Evolutionary conservation across 257 asterid species (phyloP).

Genomic region (Nicotiana sylvestris): DNA sequence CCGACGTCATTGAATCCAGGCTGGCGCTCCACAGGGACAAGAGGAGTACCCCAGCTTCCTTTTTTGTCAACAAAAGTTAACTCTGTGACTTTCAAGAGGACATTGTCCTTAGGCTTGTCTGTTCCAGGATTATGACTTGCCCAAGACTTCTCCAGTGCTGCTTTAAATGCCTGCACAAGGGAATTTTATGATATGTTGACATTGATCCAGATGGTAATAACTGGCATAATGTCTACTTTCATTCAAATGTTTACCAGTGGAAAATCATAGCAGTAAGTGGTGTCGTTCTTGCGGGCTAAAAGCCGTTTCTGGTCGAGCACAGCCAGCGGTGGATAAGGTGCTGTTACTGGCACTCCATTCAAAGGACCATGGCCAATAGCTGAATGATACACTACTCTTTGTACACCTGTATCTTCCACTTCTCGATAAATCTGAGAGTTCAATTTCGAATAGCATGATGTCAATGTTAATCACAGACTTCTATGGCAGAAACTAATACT

Average conservation of each 20-base stretch:
- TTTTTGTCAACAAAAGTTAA: slow-evolving; percentile 55
- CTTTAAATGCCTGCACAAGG: slow-evolving; percentile 76
- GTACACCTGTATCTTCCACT: slow-evolving; percentile 58
- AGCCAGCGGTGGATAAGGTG: slow-evolving; percentile 71
- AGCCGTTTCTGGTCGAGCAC: slow-evolving; percentile 88
- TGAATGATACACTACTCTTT: slow-evolving; percentile 59
- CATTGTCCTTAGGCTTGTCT: slow-evolving; percentile 50
- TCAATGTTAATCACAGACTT: slow-evolving; percentile 3
- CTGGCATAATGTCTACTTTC: background rate
- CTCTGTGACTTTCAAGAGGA: slow-evolving; percentile 56
- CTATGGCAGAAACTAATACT: background rate
- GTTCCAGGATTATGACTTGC: slow-evolving; percentile 26
- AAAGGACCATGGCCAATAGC: slow-evolving; percentile 54
- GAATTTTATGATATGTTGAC: slow-evolving; percentile 14
- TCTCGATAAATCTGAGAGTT: slow-evolving; percentile 76
- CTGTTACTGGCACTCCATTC: slow-evolving; percentile 73
- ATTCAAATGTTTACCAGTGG: slow-evolving; percentile 66
- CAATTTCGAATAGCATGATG: slow-evolving; percentile 15
- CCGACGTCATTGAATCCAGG: slow-evolving; percentile 87
- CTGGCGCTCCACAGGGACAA: slow-evolving; percentile 54
- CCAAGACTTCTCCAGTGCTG: slow-evolving; percentile 80
- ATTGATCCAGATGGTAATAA: background rate
- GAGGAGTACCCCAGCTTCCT: slow-evolving; percentile 91
- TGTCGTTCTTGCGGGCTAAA: slow-evolving; percentile 81
- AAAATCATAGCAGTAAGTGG: slow-evolving; percentile 96